phyloP scores from a whole-genome alignment of 768 basidiomycete genomes.

The Postia placenta region DNA sequence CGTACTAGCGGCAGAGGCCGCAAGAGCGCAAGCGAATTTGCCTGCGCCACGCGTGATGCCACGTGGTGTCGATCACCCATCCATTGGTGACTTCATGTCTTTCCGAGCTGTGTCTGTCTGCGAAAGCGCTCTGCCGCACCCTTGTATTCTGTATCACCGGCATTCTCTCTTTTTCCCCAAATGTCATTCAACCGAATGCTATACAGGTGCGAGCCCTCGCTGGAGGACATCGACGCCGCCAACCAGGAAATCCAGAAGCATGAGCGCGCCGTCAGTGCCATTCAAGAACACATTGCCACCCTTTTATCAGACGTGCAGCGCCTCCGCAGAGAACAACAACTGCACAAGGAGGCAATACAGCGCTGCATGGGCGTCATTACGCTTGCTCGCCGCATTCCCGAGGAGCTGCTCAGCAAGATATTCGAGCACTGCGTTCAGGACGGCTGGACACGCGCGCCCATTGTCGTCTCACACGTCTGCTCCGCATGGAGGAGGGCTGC shows the following conservation, averaged over 20 bases:
- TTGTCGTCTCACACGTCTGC: conserved; percentile 54
- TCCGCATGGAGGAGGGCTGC: conserved; percentile 52
- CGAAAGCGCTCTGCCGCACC: not conserved
- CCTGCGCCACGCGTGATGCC: too few species aligned
- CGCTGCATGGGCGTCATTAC: conserved; percentile 42
- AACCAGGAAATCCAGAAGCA: conserved; percentile 24
- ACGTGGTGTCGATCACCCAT: too few species aligned
- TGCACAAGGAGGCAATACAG: conserved; percentile 37
- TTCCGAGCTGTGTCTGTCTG: too few species aligned
- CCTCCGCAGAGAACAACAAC: conserved; percentile 36
- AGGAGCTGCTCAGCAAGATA: conserved; percentile 47
- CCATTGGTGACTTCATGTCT: too few species aligned
- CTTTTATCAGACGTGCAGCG: conserved; percentile 34
- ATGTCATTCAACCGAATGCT: not conserved
- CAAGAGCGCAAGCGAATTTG: too few species aligned
- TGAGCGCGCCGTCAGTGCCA: conserved; percentile 31
- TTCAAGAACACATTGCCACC: conserved; percentile 40
- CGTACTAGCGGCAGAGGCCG: too few species aligned
- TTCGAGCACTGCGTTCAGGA: conserved; percentile 45
- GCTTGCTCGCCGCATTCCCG: conserved; percentile 49
- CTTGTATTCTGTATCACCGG: not conserved
- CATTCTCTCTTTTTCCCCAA: not conserved
- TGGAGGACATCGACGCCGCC: conserved; percentile 18
- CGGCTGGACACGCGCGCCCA: conserved; percentile 49
- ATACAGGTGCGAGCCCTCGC: conserved; percentile 13